Percentiles rank a stretch among this genome's conserved stretches.
phyloP scores from a whole-genome alignment of 495 filamentous ascomycete species.

The Penicillium cinerascens region DNA sequence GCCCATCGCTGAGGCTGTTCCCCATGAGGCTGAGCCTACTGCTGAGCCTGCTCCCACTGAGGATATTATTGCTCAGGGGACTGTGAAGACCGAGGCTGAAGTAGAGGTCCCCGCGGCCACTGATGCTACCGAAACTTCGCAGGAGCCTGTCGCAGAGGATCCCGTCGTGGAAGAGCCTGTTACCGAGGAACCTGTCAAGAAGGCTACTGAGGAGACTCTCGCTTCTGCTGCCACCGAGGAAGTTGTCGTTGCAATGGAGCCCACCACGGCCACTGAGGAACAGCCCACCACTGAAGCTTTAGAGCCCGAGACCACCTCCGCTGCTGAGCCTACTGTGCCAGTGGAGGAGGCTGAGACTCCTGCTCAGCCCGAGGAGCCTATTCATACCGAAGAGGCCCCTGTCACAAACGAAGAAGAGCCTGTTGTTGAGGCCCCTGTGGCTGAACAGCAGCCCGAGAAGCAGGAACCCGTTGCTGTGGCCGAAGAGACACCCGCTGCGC shows the following conservation, averaged over 20 bases:
- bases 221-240: conserved; percentile 3
- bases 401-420: not conserved
- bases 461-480: not conserved
- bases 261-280: not conserved
- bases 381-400: conserved; percentile 1
- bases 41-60: not conserved
- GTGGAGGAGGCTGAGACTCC: not conserved
- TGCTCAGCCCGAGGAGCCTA: conserved; percentile 6
- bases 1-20: no score
- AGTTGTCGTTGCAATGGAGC: conserved; percentile 3
- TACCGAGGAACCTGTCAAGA: conserved; percentile 2
- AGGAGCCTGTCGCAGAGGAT: not conserved
- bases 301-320: not conserved
- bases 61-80: not conserved
- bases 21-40: no score
- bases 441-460: not conserved
- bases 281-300: not conserved
- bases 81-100: not conserved
- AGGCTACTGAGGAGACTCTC: conserved; percentile 6
- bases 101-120: not conserved
- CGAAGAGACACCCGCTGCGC: conserved; percentile 1
- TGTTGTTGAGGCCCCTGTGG: not conserved
- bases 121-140: not conserved
- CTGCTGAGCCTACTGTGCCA: not conserved
- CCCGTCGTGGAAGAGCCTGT: not conserved